Base-by-base conservation (phyloP, 208 protist genomes). In the Leishmania martiniquensis region DNA sequence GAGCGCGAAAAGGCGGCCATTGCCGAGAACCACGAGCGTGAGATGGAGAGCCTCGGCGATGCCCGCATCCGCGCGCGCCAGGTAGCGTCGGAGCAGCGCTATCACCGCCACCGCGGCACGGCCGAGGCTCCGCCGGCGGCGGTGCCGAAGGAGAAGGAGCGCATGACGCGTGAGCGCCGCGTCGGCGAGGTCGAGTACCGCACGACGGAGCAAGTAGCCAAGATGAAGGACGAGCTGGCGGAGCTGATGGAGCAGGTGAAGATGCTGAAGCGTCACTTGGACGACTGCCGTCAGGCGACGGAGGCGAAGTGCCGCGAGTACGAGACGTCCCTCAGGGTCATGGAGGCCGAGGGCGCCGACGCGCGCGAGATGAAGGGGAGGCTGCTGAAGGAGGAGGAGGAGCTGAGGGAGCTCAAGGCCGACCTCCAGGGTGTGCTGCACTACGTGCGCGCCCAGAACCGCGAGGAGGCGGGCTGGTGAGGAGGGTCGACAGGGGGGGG, bases 351-450 rank as follows among this genome's bases (percentile, higher is more conserved):
- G 60, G 89, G 91, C 44, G 72, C 81, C 47, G 89, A 93, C 22
- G 91, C 85, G 22, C 88, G 83, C 67, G 88, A 92, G 75, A 82
- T 91, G 73, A 86, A 87, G 66, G 85, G 85, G 79, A 77, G 80
- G 59, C 84, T 95, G 65, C 66, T 83, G 47, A 87, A 87, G 78
- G 91, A 97, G 76, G 81, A 89, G 54, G 82, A 92, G 54, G 85
- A 93, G 76, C 80, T 97, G 42, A 89, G 84, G 44, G 82, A 70
- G 42, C 85, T 97, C 69, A 93, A 93, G 82, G 85, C 86, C 0
- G 93, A 97, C 49, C 80, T 97, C 20, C 89, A 95, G 82, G 87
- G 81, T 20, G 93, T 97, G 44, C 75, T 97, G 66, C 88, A 92
- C 62, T 97, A 95, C 84, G 85, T 93, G 49, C 90, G 91, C 66